Conservation (phyloP, 345 rosid species). For the Gossypium thurberi region DNA sequence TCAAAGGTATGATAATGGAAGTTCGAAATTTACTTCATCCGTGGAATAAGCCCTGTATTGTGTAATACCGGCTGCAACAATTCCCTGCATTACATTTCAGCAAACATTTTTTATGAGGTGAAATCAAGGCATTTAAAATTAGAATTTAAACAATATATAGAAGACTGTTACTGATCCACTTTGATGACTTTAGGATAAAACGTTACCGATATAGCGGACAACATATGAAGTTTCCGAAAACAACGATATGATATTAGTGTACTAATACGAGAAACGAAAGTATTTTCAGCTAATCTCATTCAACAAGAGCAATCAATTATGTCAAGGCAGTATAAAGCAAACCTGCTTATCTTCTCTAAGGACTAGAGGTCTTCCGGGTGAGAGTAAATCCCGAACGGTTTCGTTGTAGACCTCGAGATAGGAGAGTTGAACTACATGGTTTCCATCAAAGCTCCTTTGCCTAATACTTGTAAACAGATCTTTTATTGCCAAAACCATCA, state of each 20-base stretch:
- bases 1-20: not conserved
- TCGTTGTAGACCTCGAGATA: constrained; percentile 96
- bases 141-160: not conserved
- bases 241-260: too few species aligned
- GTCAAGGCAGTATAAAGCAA: not conserved
- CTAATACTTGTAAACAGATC: constrained; percentile 82
- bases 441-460: constrained; percentile 81
- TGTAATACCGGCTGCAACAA: constrained; percentile 87
- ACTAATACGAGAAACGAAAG: not conserved
- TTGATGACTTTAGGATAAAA: not conserved
- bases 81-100: constrained; percentile 49
- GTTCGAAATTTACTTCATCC: constrained; percentile 53
- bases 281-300: not conserved
- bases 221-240: too few species aligned
- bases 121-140: not conserved
- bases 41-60: constrained; percentile 93
- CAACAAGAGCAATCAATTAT: not conserved
- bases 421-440: constrained; percentile 81
- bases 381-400: constrained; percentile 85
- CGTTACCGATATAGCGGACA: too few species aligned
- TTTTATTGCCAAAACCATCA: constrained; percentile 93
- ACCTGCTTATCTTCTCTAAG: constrained; percentile 97
- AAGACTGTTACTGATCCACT: not conserved
- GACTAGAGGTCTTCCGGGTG: constrained; percentile 92
- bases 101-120: constrained; percentile 2